A percentile compares a stretch with the other conserved stretches of the same genome.
Conservation (phyloP, 108 stramenopile species). For the Epipyxis sp. region DNA sequence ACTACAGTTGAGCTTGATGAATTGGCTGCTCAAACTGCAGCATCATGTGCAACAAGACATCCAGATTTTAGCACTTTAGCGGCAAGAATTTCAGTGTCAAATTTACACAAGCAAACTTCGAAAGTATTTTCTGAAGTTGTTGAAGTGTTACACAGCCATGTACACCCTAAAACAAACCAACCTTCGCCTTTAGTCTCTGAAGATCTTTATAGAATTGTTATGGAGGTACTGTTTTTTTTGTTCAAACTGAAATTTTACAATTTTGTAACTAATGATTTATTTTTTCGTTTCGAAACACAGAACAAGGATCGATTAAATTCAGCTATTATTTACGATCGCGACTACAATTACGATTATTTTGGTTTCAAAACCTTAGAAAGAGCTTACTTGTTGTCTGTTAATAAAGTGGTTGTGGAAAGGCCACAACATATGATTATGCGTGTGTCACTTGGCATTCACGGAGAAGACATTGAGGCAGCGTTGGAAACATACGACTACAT, state of each 20-base stretch:
- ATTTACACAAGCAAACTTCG: constrained; percentile 79
- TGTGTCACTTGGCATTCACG: constrained; percentile 93
- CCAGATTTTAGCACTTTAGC: constrained; percentile 85
- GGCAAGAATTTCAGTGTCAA: constrained; percentile 74
- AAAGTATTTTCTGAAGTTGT: constrained; percentile 74
- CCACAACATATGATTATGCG: constrained; percentile 97
- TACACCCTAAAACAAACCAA: constrained; percentile 84
- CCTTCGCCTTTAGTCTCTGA: constrained; percentile 77
- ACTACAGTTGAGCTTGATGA: constrained; percentile 83
- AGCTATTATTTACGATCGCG: constrained; percentile 71
- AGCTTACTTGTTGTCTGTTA: constrained; percentile 83
- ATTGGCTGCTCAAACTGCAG: constrained; percentile 87
- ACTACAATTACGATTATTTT: constrained; percentile 85
- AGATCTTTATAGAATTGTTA: constrained; percentile 73
- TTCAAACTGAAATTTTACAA: not conserved
- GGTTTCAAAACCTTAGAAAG: constrained; percentile 93
- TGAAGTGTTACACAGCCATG: constrained; percentile 51
- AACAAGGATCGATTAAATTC: constrained; percentile 74
- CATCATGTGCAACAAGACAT: constrained; percentile 86
- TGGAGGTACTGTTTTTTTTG: constrained; percentile 47
- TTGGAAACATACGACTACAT: constrained; percentile 91
- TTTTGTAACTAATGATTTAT: not conserved
- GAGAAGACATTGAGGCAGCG: constrained; percentile 70
- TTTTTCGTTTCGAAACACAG: not conserved
- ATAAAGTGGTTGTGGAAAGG: constrained; percentile 83